phyloP scores from a whole-genome alignment of 352 stramenopile species.

The Globisporangium alternatum region DNA sequence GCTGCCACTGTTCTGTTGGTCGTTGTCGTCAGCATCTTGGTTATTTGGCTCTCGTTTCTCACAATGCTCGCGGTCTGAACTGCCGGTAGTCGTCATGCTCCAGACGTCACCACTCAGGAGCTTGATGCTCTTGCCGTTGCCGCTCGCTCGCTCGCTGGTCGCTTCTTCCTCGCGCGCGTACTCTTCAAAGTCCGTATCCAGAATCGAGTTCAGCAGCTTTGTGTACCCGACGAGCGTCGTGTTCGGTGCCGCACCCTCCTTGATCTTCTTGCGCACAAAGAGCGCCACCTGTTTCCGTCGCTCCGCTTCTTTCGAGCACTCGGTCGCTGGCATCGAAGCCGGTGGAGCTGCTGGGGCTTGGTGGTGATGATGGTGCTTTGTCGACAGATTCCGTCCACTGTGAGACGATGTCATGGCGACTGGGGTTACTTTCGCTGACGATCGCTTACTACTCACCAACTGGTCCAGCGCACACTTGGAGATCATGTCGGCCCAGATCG shows the following conservation, averaged over 20 bases:
- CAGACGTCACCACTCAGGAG: conserved; percentile 16
- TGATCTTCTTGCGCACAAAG: conserved; percentile 65
- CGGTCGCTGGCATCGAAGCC: neutral
- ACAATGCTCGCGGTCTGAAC: neutral
- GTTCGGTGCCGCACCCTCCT: conserved; percentile 59
- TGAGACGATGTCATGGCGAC: neutral
- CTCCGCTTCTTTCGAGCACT: conserved; percentile 33
- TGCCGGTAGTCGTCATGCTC: neutral
- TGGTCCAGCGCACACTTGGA: conserved; percentile 53
- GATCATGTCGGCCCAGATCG: conserved; percentile 78
- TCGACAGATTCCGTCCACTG: neutral
- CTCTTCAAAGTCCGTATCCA: conserved; percentile 71
- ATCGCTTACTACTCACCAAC: neutral
- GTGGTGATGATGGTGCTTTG: conserved; percentile 1
- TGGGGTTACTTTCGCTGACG: neutral
- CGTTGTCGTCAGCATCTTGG: conserved; percentile 24
- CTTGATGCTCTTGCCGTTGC: conserved; percentile 17
- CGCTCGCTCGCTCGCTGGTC: conserved; percentile 1
- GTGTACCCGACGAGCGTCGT: conserved; percentile 63
- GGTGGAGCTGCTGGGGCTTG: neutral
- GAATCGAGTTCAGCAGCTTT: conserved; percentile 53
- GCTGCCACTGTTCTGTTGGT: conserved; percentile 15
- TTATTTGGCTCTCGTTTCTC: conserved; percentile 12
- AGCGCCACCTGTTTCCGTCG: conserved; percentile 47
- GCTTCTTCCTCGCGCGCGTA: conserved; percentile 31